Base-by-base conservation (phyloP, 805 yeast species). In the Sungouiozyma intestinalis region DNA sequence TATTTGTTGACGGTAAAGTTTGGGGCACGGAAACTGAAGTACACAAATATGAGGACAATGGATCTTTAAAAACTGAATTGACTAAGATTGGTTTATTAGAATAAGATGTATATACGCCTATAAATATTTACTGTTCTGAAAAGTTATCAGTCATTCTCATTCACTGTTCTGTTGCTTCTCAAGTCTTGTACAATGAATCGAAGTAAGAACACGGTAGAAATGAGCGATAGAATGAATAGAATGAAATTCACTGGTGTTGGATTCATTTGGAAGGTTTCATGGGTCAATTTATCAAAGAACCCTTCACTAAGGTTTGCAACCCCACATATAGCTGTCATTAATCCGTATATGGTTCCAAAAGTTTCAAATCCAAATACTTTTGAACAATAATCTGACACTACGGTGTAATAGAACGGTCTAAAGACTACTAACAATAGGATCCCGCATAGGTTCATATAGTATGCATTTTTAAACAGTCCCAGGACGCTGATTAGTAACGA, bases 301-400 rank as follows among this genome's bases (percentile, higher is more conserved):
- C 81, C 78, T 54, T 85, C 95, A 4, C 74, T 55, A 51, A 85
- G 67, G 60, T 87, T 88, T 60, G 81, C 75, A n/a, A 81, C 46
- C 4, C 97, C 97, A 14, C 94, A 77, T 45, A 83, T 67, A 44
- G 87, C 80, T 54, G 87, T 85, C 53, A 87, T 71, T 16, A 88
- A 64, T 1, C 97, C 97, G 57, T 90, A 90, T 5, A 90, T 80
- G 1, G 87, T 83, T 32, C 97, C 97, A 63, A 90, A 88, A 1
- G 94, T 86, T 42, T 77, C 80, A 62, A 83, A 87, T 0, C 97
- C 97, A 65, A 90, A 88, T 27, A 88, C 90, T 58, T 88, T 88
- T 21, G 95, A 94, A 54, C 87, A 76, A 60, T 80, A 86, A 62
- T 90, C 97, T 1, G 95, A 83, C 5, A 87, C 85, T 1, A 94